Evolutionary conservation across 2,329 filamentous ascomycete genomes (phyloP).

Genomic region (Monilinia laxa): DNA sequence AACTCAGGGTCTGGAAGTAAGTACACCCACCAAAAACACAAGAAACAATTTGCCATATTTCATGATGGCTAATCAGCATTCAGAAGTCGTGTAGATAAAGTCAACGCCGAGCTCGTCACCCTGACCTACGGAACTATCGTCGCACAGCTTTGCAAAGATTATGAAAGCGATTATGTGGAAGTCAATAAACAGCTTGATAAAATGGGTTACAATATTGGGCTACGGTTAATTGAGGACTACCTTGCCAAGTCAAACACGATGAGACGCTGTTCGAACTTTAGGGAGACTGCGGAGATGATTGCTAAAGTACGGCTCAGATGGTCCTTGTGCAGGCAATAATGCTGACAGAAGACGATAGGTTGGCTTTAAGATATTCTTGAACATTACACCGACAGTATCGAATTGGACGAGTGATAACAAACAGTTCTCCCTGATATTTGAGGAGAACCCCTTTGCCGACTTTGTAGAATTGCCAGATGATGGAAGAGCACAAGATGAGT

Average conservation of each 20-base stretch:
- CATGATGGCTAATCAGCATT: conserved; percentile 30
- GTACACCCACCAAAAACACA: conserved; percentile 26
- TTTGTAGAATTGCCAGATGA: conserved; percentile 98
- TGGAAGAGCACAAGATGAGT: conserved; percentile 88
- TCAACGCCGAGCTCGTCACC: conserved; percentile 95
- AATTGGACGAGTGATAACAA: conserved; percentile 97
- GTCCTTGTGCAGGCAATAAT: background rate
- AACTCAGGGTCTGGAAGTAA: conserved; percentile 43
- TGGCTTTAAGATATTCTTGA: conserved; percentile 98
- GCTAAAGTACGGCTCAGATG: conserved; percentile 62
- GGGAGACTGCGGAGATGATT: conserved; percentile 96
- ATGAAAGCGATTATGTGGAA: conserved; percentile 87
- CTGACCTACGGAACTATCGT: conserved; percentile 98
- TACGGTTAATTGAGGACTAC: conserved; percentile 95
- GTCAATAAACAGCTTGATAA: conserved; percentile 98
- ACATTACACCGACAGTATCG: conserved; percentile 87
- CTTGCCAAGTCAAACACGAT: conserved; percentile 90
- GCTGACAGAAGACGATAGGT: conserved; percentile 55
- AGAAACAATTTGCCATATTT: conserved; percentile 32
- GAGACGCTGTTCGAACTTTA: conserved; percentile 87
- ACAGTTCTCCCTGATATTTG: conserved; percentile 92
- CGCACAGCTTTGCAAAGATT: conserved; percentile 93
- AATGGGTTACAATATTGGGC: conserved; percentile 98
- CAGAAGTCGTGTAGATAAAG: conserved; percentile 93
- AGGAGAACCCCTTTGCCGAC: conserved; percentile 94